phyloP scores from a whole-genome alignment of 1,284 basidiomycete genomes.

The Cryptococcus deneoformans region DNA sequence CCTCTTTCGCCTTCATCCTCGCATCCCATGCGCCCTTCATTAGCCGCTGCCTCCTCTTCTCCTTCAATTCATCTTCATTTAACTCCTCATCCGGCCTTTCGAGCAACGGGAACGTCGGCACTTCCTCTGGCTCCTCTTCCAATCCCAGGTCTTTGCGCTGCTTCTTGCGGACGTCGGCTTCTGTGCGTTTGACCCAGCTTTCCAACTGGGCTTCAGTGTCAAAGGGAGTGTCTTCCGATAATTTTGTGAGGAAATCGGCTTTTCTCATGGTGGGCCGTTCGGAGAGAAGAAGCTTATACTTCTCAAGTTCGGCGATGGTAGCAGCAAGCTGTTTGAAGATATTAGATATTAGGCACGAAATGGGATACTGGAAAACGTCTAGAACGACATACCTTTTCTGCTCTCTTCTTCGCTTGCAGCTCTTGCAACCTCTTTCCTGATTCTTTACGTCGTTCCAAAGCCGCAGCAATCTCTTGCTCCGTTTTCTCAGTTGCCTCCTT shows the following conservation, averaged over 20 bases:
- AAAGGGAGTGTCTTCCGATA: conserved; percentile 60
- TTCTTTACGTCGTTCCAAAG: conserved; percentile 75
- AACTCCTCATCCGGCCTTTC: conserved; percentile 91
- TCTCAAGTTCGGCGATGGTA: conserved; percentile 67
- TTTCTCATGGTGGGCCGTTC: conserved; percentile 65
- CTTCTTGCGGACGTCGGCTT: conserved; percentile 61
- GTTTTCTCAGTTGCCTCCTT: conserved; percentile 76
- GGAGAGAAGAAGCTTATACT: conserved; percentile 63
- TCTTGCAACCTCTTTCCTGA: conserved; percentile 87
- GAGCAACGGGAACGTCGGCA: conserved; percentile 81
- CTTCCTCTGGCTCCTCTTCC: conserved; percentile 60
- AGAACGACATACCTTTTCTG: conserved; percentile 69
- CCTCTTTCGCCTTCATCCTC: conserved; percentile 74
- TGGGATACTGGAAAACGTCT: background rate
- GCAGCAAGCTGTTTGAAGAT: conserved; percentile 26
- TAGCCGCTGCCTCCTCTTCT: conserved; percentile 90
- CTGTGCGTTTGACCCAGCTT: conserved; percentile 72
- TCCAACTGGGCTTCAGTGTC: conserved; percentile 65
- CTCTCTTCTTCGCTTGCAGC: conserved; percentile 79
- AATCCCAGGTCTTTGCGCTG: conserved; percentile 70
- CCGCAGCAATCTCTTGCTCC: conserved; percentile 78
- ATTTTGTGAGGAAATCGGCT: conserved; percentile 66
- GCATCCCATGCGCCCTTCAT: conserved; percentile 96
- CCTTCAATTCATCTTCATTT: conserved; percentile 88
- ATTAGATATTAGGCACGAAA: background rate